Conservation (phyloP, 78 protist species). For the Dictyostelium brefeldianum region DNA sequence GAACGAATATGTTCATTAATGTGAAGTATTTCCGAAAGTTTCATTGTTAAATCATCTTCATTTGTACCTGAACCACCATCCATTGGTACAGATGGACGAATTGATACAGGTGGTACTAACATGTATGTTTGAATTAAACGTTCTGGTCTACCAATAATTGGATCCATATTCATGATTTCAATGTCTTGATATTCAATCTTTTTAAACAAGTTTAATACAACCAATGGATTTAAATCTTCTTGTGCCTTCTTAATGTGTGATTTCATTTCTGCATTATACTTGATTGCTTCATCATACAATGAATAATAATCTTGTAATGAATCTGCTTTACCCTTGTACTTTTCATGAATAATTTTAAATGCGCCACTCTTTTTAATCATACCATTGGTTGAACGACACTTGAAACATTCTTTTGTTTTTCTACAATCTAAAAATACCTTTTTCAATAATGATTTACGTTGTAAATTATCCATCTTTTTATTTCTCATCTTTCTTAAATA, state of each 20-base stretch:
- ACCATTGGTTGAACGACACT: slow-evolving; percentile 94
- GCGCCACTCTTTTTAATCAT: slow-evolving; percentile 91
- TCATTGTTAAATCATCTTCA: slow-evolving; percentile 98
- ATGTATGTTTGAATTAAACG: slow-evolving; percentile 84
- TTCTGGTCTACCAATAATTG: slow-evolving; percentile 91
- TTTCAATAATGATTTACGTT: slow-evolving; percentile 65
- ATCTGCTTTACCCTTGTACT: slow-evolving; percentile 73
- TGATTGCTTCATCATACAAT: slow-evolving; percentile 61
- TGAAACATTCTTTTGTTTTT: slow-evolving; percentile 86
- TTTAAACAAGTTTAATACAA: slow-evolving; percentile 83
- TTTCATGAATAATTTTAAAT: slow-evolving; percentile 92
- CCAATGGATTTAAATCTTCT: slow-evolving; percentile 95
- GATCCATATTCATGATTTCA: slow-evolving; percentile 92
- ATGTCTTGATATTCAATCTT: slow-evolving; percentile 88
- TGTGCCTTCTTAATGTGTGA: slow-evolving; percentile 81
- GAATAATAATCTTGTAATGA: slow-evolving; percentile 1
- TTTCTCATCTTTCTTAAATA: slow-evolving; percentile 72
- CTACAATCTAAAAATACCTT: slow-evolving; percentile 76
- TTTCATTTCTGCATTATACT: slow-evolving; percentile 69
- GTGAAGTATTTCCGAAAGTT: slow-evolving; percentile 85
- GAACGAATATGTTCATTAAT: slow-evolving; percentile 84
- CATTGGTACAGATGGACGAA: slow-evolving; percentile 97
- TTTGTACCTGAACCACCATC: slow-evolving; percentile 88
- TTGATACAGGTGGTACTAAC: slow-evolving; percentile 97
- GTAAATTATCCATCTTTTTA: slow-evolving; percentile 62